Conservation (phyloP, 129 eudicot species). For the Pulicaria dysenterica region DNA sequence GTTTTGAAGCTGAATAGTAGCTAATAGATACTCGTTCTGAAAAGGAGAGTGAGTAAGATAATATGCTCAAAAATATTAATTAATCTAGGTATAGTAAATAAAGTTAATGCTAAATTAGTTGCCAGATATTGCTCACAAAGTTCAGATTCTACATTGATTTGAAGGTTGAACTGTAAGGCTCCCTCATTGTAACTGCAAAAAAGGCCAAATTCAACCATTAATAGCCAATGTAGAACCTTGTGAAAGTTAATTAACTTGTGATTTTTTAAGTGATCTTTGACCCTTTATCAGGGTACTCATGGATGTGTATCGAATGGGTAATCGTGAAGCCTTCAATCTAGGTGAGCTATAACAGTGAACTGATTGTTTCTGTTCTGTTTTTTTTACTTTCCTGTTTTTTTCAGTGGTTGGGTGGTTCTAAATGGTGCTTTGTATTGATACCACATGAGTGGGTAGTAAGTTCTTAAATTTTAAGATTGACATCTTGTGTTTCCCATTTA, state of each 20-base stretch:
- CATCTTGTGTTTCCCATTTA: constrained; percentile 19
- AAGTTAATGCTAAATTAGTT: constrained; percentile 13
- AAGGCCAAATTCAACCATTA: background rate
- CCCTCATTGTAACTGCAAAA: background rate
- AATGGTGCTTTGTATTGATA: constrained; percentile 5
- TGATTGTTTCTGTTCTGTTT: background rate
- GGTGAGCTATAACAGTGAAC: constrained; percentile 46
- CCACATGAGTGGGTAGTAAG: constrained; percentile 8
- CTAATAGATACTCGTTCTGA: background rate
- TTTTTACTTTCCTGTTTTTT: background rate
- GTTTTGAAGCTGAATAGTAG: background rate
- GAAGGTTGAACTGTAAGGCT: background rate
- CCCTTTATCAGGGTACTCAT: constrained; percentile 70
- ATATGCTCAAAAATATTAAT: background rate
- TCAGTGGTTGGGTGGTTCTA: background rate
- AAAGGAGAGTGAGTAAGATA: background rate
- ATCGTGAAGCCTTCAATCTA: constrained; percentile 87
- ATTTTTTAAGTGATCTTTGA: constrained; percentile 14
- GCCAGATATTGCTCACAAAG: background rate
- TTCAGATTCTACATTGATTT: background rate
- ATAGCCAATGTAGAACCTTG: background rate
- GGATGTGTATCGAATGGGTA: constrained; percentile 77
- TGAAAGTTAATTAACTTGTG: constrained; percentile 23
- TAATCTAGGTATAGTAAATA: background rate
- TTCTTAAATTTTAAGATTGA: constrained; percentile 14